Conservation (phyloP, 345 rosid species). For the Melastoma malabathricum region DNA sequence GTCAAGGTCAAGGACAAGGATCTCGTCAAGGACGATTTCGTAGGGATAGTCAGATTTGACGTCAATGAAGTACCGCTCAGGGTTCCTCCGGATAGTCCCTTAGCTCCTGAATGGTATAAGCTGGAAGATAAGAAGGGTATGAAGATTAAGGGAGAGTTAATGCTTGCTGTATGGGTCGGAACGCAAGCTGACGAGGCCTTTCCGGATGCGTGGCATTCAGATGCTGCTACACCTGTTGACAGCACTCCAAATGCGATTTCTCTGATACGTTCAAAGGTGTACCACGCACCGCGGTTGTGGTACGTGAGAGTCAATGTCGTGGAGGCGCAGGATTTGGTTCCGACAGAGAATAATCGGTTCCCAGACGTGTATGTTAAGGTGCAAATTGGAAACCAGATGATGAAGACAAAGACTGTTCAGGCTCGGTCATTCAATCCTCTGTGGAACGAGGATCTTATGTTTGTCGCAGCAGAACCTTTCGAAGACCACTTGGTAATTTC, state of each 20-base stretch:
- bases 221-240: conserved; percentile 70
- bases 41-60: conserved; percentile 74
- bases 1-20: conserved; percentile 85
- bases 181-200: conserved; percentile 98
- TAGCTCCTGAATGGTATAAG: conserved; percentile 96
- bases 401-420: conserved; percentile 68
- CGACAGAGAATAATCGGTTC: conserved; percentile 58
- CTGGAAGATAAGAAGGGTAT: conserved; percentile 76
- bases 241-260: conserved; percentile 40
- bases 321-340: conserved; percentile 84
- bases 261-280: conserved; percentile 78
- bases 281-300: conserved; percentile 89
- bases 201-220: conserved; percentile 99
- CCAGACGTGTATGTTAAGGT: conserved; percentile 87
- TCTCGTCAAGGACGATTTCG: conserved; percentile 73
- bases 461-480: conserved; percentile 85
- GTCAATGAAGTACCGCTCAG: conserved; percentile 77
- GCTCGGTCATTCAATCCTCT: conserved; percentile 62
- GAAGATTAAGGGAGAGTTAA: conserved; percentile 75
- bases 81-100: conserved; percentile 95
- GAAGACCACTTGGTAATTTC: conserved; percentile 72
- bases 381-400: conserved; percentile 59
- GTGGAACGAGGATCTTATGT: conserved; percentile 83
- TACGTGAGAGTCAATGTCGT: conserved; percentile 80
- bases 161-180: conserved; percentile 98